Evolutionary conservation across 139 green algal species (phyloP), one percentile per base, ranked within the genome.

Genomic region (Klebsormidium nitens): DNA sequence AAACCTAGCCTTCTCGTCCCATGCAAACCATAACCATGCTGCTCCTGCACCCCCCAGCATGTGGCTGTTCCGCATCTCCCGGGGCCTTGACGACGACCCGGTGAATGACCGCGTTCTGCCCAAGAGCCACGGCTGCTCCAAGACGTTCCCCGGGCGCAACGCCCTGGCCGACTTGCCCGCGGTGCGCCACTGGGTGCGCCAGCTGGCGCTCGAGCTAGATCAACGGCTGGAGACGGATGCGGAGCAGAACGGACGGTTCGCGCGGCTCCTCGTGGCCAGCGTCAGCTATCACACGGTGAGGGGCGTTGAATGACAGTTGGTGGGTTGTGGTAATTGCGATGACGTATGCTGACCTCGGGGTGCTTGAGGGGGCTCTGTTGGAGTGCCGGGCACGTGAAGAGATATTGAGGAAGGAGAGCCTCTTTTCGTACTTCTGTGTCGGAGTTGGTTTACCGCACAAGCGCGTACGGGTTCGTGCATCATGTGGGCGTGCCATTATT

Each of bases 61-160:
- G n/a, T 82, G 81, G 71, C 74, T 94, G 36, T 47, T 29, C 17
- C 69, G 62, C 0, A 70, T 89, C 62, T 71, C 81, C 0, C 63
- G 47, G n/a, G 89, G 89, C 23, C 67, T 89, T 55, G 87, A 92
- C 48, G 82, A 81, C 8, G 82, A 83, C 0, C 66, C 81, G 23
- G 88, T 96, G 17, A 77, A 85, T 69, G 76, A 81, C 29, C 80
- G 90, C 29, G 70, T 81, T 23, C 74, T 87, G 69, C 84, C 87
- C 31, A 91, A 95, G 77, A 82, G 56, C 6, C 48, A 90, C 5
- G 73, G 67, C 52, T 92, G 86, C 58, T 81, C 85, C 31, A 95
- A 95, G 64, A 95, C 88, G 1, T 95, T 95, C 75, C 60, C 81
- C 17, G 85, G 84, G 0, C 36, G 44, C 23, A 61, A 55, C 19